Evolutionary conservation across 805 yeast species (phyloP).

Genomic region (Barnettozyma californica): DNA sequence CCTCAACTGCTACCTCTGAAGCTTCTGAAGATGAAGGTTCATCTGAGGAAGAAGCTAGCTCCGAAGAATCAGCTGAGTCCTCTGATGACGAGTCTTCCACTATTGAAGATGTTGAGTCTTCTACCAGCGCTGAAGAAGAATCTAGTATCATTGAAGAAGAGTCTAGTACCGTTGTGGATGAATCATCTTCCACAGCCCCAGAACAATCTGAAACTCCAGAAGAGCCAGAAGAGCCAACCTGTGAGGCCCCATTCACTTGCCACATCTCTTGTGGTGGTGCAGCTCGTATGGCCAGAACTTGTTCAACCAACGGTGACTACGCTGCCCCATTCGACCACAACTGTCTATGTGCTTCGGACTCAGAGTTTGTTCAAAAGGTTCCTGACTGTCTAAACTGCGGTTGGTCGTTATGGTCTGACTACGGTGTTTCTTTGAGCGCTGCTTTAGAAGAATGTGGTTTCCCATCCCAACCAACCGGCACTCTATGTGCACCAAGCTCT

Average conservation of each 20-base stretch:
- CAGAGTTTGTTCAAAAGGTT: slow-evolving; percentile 13
- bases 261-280: slow-evolving; percentile 29
- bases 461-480: slow-evolving; percentile 27
- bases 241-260: slow-evolving; percentile 23
- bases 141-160: too few relatives aligned
- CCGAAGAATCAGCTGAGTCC: too few relatives aligned
- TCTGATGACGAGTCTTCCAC: too few relatives aligned
- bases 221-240: too few relatives aligned
- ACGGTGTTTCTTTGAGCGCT: slow-evolving; percentile 19
- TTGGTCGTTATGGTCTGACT: slow-evolving; percentile 31
- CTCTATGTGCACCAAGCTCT: slow-evolving; percentile 7
- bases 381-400: slow-evolving; percentile 31
- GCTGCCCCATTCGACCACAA: slow-evolving; percentile 5
- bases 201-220: too few relatives aligned
- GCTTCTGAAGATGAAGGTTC: too few relatives aligned
- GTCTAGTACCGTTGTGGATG: too few relatives aligned
- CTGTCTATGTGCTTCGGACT: slow-evolving; percentile 18
- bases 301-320: slow-evolving; percentile 16
- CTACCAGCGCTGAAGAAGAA: too few relatives aligned
- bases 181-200: too few relatives aligned
- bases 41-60: too few relatives aligned
- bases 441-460: slow-evolving; percentile 17
- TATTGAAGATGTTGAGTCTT: too few relatives aligned
- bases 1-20: too few relatives aligned
- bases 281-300: slow-evolving; percentile 25